Evolutionary conservation across 179 eudicot species (phyloP), one percentile per base, ranked within the genome.

Genomic region (Pouteria campechiana): DNA sequence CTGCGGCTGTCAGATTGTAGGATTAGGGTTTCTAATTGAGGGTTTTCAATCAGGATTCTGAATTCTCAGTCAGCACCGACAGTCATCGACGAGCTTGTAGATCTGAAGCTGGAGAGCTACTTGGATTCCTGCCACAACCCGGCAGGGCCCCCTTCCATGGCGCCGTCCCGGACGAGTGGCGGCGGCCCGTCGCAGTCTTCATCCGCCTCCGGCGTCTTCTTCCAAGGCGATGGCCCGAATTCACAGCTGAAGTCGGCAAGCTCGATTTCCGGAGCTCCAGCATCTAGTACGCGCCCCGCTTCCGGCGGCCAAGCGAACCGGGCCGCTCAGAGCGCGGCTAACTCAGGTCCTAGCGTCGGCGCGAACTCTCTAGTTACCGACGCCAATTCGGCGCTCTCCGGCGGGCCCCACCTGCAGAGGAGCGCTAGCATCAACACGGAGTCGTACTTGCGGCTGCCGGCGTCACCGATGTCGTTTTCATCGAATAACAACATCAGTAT

Each of bases 141-240:
- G 54, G 60, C 61, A 23, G 71, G 65, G 65, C 70, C 74, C 11
- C 56, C 63, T 22, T n/a, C n/a, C n/a, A 85, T 84, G 97, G 83
- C 69, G 52, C 81, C 93, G 55, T 62, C 82, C 56, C 71, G 85
- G 64, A 71, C 72, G 70, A 69, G 62, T 55, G 83, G 85, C n/a
- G n/a, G n/a, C 40, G 97, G 93, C 41, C 46, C 69, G 36, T 59
- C 79, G 28, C 89, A 85, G 58, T 76, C 93, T 45, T 76, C 97
- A 15, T 67, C 81, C 41, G 81, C 74, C 58, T 89, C 95, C 39
- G 97, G 86, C 50, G 70, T 85, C 25, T 81, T 81, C 57, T 89
- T 74, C 67, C 97, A 78, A 61, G 92, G 81, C 45, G 95, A 81
- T 66, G 74, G 70, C 30, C 81, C 53, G 32, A 83, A 83, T 54